These are phyloP conservation scores for Dryas integrifolia DNA, from an alignment of 331 rosid genomes.

Conservation along the genomic window DNA sequence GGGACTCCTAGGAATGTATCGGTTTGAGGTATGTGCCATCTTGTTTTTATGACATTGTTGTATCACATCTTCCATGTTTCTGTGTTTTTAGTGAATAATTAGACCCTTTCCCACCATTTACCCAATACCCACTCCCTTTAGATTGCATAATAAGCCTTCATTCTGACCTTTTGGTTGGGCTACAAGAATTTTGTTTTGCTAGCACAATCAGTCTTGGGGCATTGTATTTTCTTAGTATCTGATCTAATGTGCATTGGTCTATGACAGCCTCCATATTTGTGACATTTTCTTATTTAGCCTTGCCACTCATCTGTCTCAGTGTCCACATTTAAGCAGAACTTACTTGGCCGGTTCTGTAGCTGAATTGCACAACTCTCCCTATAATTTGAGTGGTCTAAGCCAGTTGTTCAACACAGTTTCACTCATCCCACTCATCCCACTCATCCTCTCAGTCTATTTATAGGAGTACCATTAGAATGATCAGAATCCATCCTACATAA, in stretches of 20 bases:
- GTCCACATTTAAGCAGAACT: not conserved
- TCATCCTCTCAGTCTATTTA: not conserved
- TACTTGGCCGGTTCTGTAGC: not conserved
- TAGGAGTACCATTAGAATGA: not conserved
- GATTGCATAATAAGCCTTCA: not conserved
- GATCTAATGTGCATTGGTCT: not conserved
- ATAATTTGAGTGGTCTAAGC: not conserved
- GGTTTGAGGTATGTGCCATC: slow-evolving; percentile 59
- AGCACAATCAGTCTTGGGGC: not conserved
- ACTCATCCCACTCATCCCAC: not conserved
- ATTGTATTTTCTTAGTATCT: not conserved
- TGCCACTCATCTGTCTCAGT: not conserved
- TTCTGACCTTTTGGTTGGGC: not conserved
- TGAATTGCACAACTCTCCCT: not conserved
- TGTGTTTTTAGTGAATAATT: not conserved
- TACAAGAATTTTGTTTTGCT: not conserved
- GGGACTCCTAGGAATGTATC: slow-evolving; percentile 81
- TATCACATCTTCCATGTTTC: too few species aligned
- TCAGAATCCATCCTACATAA: not conserved
- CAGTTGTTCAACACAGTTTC: not conserved
- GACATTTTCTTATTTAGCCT: not conserved
- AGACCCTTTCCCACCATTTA: not conserved
- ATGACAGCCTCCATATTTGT: not conserved
- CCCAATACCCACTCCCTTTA: not conserved
- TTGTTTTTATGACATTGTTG: not conserved